These are phyloP conservation scores for Ophiostoma triangulosporum DNA, from an alignment of 2,329 filamentous ascomycete genomes.

Conservation along the genomic window DNA sequence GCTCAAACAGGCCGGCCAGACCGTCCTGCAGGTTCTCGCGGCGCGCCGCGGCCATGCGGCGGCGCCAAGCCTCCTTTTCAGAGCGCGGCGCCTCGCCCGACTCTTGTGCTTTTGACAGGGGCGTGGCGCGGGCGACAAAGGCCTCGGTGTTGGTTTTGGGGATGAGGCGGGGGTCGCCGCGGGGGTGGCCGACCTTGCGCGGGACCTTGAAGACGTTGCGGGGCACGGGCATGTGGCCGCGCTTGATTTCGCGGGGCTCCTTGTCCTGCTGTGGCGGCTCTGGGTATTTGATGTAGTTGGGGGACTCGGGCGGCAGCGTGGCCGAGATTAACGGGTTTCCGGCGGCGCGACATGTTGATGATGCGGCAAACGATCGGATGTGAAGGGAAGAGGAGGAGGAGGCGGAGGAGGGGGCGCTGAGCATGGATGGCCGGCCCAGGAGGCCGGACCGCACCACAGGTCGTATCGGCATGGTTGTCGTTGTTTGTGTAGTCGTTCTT, in stretches of 20 bases:
- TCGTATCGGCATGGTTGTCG: constrained; percentile 10
- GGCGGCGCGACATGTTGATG: constrained; percentile 13
- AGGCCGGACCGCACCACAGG: constrained; percentile 6
- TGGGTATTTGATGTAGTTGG: constrained; percentile 74
- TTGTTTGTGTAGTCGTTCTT: neutral
- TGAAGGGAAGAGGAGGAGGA: neutral
- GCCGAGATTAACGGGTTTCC: constrained; percentile 6
- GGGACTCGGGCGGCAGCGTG: constrained; percentile 64
- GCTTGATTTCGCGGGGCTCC: constrained; percentile 34
- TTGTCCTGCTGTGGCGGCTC: constrained; percentile 57
- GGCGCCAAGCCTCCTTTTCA: constrained; percentile 47
- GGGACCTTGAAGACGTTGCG: constrained; percentile 56
- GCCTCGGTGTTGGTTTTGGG: constrained; percentile 44
- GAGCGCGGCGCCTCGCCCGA: constrained; percentile 24
- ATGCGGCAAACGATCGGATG: neutral
- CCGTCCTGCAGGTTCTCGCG: constrained; percentile 60
- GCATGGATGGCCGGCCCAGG: constrained; percentile 2
- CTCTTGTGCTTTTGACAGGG: constrained; percentile 32
- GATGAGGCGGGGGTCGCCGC: neutral
- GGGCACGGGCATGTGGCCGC: constrained; percentile 73
- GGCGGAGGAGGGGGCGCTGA: neutral
- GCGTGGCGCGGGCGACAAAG: constrained; percentile 49
- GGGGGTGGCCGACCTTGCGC: constrained; percentile 11
- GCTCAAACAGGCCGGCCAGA: constrained; percentile 52
- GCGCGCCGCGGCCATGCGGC: constrained; percentile 56